Percentiles rank a stretch among this genome's conserved stretches.
Conservation (phyloP, 257 asterid species). For the Oldenlandia corymbosa region DNA sequence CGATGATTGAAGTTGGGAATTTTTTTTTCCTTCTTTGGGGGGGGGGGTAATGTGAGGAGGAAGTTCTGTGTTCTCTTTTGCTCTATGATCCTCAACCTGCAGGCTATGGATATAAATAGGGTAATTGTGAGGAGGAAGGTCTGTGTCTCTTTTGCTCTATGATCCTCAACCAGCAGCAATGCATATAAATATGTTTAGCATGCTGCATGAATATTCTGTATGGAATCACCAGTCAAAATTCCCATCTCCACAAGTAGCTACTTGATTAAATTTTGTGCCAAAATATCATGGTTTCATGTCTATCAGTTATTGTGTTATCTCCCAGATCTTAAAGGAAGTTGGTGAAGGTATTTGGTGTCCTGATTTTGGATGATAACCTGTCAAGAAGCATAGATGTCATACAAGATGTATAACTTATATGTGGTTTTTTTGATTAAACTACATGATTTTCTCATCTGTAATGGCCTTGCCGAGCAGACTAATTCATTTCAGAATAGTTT, state of each 20-base stretch:
- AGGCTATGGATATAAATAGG: too few relatives aligned
- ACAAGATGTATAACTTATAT: not conserved
- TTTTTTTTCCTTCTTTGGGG: not conserved
- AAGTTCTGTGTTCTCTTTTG: not conserved
- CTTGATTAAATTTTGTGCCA: not conserved
- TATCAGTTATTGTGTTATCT: not conserved
- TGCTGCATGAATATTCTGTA: not conserved
- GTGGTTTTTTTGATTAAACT: not conserved
- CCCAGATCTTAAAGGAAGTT: constrained; percentile 1
- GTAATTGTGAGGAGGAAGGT: not conserved
- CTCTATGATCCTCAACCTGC: not conserved
- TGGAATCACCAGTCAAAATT: not conserved
- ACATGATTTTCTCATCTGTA: not conserved
- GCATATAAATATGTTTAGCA: too few relatives aligned
- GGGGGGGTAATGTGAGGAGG: too few relatives aligned
- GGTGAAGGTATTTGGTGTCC: not conserved
- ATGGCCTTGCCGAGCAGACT: not conserved
- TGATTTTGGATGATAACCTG: not conserved
- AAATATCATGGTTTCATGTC: not conserved
- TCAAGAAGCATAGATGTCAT: not conserved
- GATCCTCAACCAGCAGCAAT: not conserved
- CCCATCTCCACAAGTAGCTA: not conserved
- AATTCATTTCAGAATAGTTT: not conserved
- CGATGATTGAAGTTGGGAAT: not conserved
- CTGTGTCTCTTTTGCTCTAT: not conserved